phyloP scores from a whole-genome alignment of 352 stramenopile genomes.

The Plasmopara halstedii region DNA sequence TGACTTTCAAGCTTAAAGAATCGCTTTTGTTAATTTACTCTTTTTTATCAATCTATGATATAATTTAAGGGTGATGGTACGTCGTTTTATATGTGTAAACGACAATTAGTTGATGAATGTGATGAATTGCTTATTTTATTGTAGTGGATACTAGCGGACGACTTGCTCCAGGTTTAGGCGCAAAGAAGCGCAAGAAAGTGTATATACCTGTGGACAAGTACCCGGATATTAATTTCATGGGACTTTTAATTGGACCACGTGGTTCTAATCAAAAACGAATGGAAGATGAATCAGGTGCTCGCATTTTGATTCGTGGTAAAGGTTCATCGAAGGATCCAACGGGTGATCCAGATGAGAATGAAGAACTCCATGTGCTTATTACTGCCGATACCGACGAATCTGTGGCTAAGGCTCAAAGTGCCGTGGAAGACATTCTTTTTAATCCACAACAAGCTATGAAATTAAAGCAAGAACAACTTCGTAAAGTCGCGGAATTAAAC shows the following conservation, averaged over 20 bases:
- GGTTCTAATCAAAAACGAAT: slow-evolving; percentile 90
- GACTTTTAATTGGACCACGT: slow-evolving; percentile 83
- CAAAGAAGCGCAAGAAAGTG: slow-evolving; percentile 87
- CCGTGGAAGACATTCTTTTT: slow-evolving; percentile 88
- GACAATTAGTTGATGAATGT: slow-evolving; percentile 1
- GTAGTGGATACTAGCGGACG: slow-evolving; percentile 31
- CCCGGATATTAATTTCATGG: slow-evolving; percentile 92
- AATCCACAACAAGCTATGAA: slow-evolving; percentile 87
- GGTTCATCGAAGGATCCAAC: slow-evolving; percentile 81
- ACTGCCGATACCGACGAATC: slow-evolving; percentile 85
- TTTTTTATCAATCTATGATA: neutral
- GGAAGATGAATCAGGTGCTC: slow-evolving; percentile 85
- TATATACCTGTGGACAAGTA: slow-evolving; percentile 89
- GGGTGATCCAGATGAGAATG: slow-evolving; percentile 76
- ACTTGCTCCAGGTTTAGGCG: slow-evolving; percentile 27
- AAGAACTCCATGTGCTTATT: slow-evolving; percentile 88
- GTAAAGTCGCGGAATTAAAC: slow-evolving; percentile 82
- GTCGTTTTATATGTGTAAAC: slow-evolving; percentile 2
- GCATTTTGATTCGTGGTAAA: slow-evolving; percentile 88
- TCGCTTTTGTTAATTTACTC: slow-evolving; percentile 9
- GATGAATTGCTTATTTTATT: neutral
- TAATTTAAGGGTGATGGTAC: slow-evolving; percentile 43
- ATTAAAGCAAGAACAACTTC: slow-evolving; percentile 88
- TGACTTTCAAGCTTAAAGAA: neutral
- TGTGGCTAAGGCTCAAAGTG: slow-evolving; percentile 76